Percentiles rank a stretch among this genome's conserved stretches.
These are phyloP conservation scores for Leishmania lainsoni DNA, from an alignment of 208 protist genomes.

Conservation along the genomic window DNA sequence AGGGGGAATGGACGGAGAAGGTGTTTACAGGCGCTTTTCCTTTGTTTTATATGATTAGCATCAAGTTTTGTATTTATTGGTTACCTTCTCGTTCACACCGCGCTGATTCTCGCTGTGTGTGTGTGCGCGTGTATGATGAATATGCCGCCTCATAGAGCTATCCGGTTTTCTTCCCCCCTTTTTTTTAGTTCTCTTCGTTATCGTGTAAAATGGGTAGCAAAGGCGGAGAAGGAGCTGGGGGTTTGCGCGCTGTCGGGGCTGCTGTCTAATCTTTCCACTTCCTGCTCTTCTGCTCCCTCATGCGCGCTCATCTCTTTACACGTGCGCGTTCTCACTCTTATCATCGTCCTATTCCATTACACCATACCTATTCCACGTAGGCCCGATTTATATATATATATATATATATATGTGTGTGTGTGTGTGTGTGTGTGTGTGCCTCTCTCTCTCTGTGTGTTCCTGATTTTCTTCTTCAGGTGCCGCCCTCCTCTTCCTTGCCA, in stretches of 20 bases:
- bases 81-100: background rate
- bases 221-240: background rate
- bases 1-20: background rate
- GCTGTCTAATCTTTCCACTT: background rate
- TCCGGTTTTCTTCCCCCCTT: background rate
- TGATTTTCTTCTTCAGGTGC: background rate
- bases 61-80: too few relatives aligned
- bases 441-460: background rate
- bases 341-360: background rate
- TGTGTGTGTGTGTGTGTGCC: too few relatives aligned
- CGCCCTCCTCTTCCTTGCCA: background rate
- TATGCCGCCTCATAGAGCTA: background rate
- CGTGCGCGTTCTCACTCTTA: background rate
- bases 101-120: background rate
- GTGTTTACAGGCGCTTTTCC: background rate
- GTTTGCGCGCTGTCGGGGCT: background rate
- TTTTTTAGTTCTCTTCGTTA: background rate
- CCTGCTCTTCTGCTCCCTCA: background rate
- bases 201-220: background rate
- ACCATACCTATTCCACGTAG: background rate
- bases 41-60: background rate
- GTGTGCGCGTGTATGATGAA: background rate
- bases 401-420: too few relatives aligned
- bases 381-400: too few relatives aligned
- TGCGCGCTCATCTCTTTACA: background rate